Conservation (phyloP, 129 eudicot genomes). For the Erigeron canadensis region DNA sequence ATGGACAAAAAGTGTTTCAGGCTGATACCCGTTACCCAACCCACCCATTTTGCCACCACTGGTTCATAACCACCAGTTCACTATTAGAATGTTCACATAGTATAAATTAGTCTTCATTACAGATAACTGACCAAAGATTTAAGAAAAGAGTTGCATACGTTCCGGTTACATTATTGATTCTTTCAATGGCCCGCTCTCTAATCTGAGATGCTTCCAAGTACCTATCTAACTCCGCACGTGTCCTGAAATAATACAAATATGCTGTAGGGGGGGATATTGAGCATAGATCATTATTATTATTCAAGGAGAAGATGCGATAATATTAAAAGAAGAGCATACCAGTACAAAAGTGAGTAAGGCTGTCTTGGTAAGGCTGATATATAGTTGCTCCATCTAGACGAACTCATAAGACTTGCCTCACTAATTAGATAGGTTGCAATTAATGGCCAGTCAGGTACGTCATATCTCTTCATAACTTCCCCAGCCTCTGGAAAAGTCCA, state of each 20-base stretch:
- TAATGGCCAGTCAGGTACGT: conserved; percentile 96
- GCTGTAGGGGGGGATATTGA: conserved; percentile 78
- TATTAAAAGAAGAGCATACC: conserved; percentile 44
- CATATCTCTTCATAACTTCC: conserved; percentile 61
- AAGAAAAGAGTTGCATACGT: conserved; percentile 58
- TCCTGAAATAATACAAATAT: conserved; percentile 80
- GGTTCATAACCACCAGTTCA: not conserved
- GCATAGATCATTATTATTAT: conserved; percentile 39
- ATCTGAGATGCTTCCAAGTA: conserved; percentile 94
- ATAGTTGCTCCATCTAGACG: conserved; percentile 87
- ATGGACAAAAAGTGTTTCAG: not conserved
- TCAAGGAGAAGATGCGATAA: conserved; percentile 1
- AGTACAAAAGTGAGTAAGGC: conserved; percentile 89
- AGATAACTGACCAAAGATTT: not conserved
- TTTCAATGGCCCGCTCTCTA: conserved; percentile 84
- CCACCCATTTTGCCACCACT: not conserved
- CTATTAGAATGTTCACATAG: not conserved
- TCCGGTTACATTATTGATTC: conserved; percentile 84
- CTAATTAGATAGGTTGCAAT: conserved; percentile 92
- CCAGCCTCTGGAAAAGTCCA: conserved; percentile 91
- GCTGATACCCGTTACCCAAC: not conserved
- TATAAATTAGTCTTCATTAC: not conserved
- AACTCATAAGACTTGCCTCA: conserved; percentile 67
- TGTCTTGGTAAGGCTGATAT: conserved; percentile 95
- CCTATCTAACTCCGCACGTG: conserved; percentile 82